Base-by-base conservation (phyloP, 306 rosid genomes). In the Canavalia ensiformis region DNA sequence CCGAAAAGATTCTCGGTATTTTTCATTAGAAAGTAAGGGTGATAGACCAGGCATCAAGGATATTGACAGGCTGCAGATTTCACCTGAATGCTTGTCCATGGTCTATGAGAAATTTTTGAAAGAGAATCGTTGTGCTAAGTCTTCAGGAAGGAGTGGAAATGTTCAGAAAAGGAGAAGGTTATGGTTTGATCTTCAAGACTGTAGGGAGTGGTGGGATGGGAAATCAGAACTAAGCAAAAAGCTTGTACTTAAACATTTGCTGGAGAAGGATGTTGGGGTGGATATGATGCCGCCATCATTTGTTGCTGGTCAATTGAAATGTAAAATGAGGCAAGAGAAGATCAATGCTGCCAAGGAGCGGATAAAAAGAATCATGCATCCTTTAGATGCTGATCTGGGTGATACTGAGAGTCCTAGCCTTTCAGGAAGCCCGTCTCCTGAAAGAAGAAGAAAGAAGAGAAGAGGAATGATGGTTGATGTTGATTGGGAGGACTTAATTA, bases 401-500 rank as follows among this genome's bases (percentile, higher is more conserved):
- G 84, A 51, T 45, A 45, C 54, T 10, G 6, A 13, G 8, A 55
- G 28, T 58, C 59, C 13, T 41, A 31, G 1, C 33, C 28, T 6
- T 58, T 44, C 31, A 44, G 34, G 44, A 57, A 46, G 33, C 42
- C 60, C 55, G 2, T 13, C 54, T 44, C 62, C 62, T 54, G 71
- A 58, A 52, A 88, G 74, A 74, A 88, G 81, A 78, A 83, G 88
- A 82, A 92, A 82, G 78, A 89, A 91, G 81, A 88, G 90, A 85
- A 90, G 77, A 83, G 56, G 87, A 75, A 67, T 8, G 18, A 60
- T 45, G 39, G 77, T 69, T 57, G 50, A 51, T 69, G 87, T 89
- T 68, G 94, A 89, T 67, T 90, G 95, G 95, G 98, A 94, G 89
- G 98, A 94, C 84, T 83, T 94, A 41, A 88, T 92, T 52, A 86